phyloP scores from a whole-genome alignment of 306 rosid species.

The Prunus kanzakura region DNA sequence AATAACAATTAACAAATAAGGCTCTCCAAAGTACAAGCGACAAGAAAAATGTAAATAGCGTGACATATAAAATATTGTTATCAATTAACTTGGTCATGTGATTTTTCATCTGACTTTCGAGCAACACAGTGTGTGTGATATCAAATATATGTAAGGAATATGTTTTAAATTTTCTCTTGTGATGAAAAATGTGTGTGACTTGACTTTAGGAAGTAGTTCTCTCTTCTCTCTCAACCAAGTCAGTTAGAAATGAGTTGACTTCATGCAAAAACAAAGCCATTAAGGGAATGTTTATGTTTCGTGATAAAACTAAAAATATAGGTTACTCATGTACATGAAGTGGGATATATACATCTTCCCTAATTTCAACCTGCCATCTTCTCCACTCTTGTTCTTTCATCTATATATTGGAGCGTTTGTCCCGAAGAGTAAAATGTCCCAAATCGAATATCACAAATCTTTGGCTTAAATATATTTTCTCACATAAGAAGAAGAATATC shows the following conservation, averaged over 20 bases:
- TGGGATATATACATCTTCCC: not conserved
- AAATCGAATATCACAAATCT: not conserved
- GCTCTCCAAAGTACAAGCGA: too few relatives aligned
- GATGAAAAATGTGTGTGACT: too few relatives aligned
- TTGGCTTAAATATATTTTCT: not conserved
- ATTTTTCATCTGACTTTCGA: not conserved
- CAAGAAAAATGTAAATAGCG: not conserved
- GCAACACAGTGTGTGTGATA: not conserved
- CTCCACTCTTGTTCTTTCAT: not conserved
- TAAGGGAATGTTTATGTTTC: not conserved
- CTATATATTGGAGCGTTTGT: not conserved
- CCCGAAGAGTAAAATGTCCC: not conserved
- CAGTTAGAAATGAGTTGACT: too few relatives aligned
- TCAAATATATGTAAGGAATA: too few relatives aligned
- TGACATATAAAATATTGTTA: not conserved
- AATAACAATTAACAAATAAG: not conserved
- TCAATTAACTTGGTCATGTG: not conserved
- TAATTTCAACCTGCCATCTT: not conserved
- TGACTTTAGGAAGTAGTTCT: too few relatives aligned
- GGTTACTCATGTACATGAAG: slow-evolving; percentile 6
- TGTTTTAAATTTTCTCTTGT: too few relatives aligned
- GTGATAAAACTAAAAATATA: not conserved
- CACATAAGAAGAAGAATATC: not conserved
- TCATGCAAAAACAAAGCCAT: too few relatives aligned
- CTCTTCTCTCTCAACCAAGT: too few relatives aligned